phyloP scores from a whole-genome alignment of 352 stramenopile species.

The Paralagenidium karlingii region DNA sequence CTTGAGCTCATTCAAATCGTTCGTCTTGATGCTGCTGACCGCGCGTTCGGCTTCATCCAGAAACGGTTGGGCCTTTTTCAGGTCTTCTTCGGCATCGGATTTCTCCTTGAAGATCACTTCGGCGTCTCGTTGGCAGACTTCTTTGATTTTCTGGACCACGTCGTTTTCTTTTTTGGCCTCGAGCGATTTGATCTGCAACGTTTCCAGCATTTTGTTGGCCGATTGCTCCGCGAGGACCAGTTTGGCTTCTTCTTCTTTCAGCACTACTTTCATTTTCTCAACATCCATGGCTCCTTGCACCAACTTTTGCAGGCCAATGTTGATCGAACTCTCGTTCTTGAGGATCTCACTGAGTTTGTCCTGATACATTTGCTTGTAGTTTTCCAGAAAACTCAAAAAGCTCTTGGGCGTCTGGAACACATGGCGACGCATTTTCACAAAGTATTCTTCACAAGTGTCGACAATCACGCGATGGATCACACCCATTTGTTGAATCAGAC shows the following conservation, averaged over 20 bases:
- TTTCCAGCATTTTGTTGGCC: conserved; percentile 78
- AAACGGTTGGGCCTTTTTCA: conserved; percentile 85
- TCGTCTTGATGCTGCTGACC: conserved; percentile 79
- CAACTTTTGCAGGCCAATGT: conserved; percentile 82
- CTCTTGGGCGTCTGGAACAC: conserved; percentile 85
- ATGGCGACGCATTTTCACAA: conserved; percentile 55
- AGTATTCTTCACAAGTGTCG: conserved; percentile 54
- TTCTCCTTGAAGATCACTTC: conserved; percentile 75
- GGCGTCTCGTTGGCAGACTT: conserved; percentile 73
- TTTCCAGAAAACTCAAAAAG: conserved; percentile 77
- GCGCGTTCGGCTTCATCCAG: conserved; percentile 81
- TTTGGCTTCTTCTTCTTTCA: conserved; percentile 84
- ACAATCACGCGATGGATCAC: conserved; percentile 63
- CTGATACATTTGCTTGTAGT: conserved; percentile 67
- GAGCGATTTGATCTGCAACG: conserved; percentile 54
- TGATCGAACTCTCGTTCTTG: conserved; percentile 67
- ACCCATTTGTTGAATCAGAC: conserved; percentile 59
- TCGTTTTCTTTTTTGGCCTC: conserved; percentile 88
- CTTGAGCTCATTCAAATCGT: conserved; percentile 88
- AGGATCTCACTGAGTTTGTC: conserved; percentile 70
- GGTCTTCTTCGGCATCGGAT: conserved; percentile 72
- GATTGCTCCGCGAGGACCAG: conserved; percentile 65
- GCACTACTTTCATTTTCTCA: conserved; percentile 81
- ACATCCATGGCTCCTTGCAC: conserved; percentile 79
- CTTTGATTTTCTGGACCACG: conserved; percentile 77